Percentiles rank a stretch among this genome's conserved stretches.
Evolutionary conservation across 1,284 basidiomycete genomes (phyloP).

Genomic region (Nidula niveotomentosa): DNA sequence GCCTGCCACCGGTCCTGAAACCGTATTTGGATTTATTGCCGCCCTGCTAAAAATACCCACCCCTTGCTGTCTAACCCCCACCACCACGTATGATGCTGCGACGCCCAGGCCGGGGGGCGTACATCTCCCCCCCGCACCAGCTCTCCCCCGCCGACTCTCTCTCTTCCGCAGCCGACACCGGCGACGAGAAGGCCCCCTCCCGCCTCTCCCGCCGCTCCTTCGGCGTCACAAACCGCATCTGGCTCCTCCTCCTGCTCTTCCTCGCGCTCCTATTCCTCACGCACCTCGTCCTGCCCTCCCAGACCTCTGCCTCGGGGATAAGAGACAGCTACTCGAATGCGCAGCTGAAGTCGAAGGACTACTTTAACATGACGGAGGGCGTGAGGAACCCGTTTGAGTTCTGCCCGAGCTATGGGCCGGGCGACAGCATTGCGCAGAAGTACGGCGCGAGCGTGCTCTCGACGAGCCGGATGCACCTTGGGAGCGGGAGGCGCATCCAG

Average conservation of each 20-base stretch:
- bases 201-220: slow-evolving; percentile 55
- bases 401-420: slow-evolving; percentile 85
- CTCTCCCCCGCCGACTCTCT: slow-evolving; percentile 43
- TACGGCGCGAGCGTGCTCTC: slow-evolving; percentile 79
- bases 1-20: not conserved
- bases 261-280: slow-evolving; percentile 63
- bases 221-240: slow-evolving; percentile 70
- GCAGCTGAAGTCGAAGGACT: slow-evolving; percentile 65
- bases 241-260: slow-evolving; percentile 62
- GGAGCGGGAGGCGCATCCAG: slow-evolving; percentile 84
- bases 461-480: slow-evolving; percentile 78
- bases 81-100: not conserved
- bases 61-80: not conserved
- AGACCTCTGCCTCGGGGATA: slow-evolving; percentile 11
- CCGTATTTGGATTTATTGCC: not conserved
- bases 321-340: slow-evolving; percentile 40
- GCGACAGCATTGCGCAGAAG: slow-evolving; percentile 75
- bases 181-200: slow-evolving; percentile 47
- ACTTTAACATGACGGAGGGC: slow-evolving; percentile 42
- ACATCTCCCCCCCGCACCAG: not conserved
- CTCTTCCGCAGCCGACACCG: slow-evolving; percentile 40
- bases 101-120: not conserved
- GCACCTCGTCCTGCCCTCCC: slow-evolving; percentile 48
- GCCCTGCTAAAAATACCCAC: not conserved
- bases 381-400: slow-evolving; percentile 66